These are phyloP conservation scores for Arabis hirsuta DNA, from an alignment of 345 rosid species.

Conservation along the genomic window DNA sequence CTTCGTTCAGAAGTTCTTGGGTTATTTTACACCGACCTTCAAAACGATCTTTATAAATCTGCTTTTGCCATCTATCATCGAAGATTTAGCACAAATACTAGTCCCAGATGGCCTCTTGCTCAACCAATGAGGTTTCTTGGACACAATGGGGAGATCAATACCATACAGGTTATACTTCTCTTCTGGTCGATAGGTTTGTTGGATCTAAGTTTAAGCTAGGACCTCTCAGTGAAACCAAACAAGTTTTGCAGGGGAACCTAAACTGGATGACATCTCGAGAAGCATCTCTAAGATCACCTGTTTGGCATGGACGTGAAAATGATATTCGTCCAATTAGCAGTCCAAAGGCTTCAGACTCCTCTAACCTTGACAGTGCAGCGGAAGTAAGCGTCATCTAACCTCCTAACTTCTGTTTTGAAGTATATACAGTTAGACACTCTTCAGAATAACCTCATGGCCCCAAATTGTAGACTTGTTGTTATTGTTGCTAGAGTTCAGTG, in stretches of 20 bases:
- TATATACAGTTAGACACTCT: not conserved
- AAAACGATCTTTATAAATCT: slow-evolving; percentile 70
- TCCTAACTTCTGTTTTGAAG: slow-evolving; percentile 20
- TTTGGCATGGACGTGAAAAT: slow-evolving; percentile 96
- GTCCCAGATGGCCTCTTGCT: slow-evolving; percentile 99
- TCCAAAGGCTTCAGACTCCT: slow-evolving; percentile 94
- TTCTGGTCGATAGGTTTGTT: slow-evolving; percentile 24
- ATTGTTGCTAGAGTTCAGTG: slow-evolving; percentile 9
- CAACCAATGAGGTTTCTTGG: slow-evolving; percentile 99
- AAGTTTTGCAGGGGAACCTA: slow-evolving; percentile 79
- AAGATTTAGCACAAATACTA: slow-evolving; percentile 96
- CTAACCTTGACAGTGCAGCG: slow-evolving; percentile 96
- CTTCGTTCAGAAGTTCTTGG: slow-evolving; percentile 99
- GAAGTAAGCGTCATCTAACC: slow-evolving; percentile 62
- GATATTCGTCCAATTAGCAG: slow-evolving; percentile 96
- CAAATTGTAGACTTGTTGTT: slow-evolving; percentile 7
- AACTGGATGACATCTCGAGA: slow-evolving; percentile 99
- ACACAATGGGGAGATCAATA: slow-evolving; percentile 99
- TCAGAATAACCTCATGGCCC: slow-evolving; percentile 11
- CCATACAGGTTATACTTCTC: slow-evolving; percentile 76
- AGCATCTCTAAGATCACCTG: slow-evolving; percentile 82
- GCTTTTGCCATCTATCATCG: slow-evolving; percentile 97
- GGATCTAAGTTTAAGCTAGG: slow-evolving; percentile 12
- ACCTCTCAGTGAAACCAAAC: slow-evolving; percentile 32
- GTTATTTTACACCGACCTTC: slow-evolving; percentile 82